phyloP scores from a whole-genome alignment of 148 eudicot species.

The Camellia lanceoleosa region DNA sequence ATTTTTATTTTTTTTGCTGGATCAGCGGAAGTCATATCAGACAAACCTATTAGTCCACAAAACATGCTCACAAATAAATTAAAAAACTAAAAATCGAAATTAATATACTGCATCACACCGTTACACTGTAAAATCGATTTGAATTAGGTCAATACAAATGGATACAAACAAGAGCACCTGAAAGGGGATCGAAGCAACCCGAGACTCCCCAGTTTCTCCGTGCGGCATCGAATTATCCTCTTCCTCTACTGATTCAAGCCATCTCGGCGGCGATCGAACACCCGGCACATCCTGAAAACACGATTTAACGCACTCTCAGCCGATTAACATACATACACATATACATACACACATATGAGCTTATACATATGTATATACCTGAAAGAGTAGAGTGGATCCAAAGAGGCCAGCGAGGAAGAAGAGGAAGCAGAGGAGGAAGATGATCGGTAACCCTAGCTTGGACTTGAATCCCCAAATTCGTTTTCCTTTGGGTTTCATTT shows the following conservation, averaged over 20 bases:
- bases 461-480: conserved; percentile 10
- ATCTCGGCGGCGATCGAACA: conserved; percentile 30
- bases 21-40: background rate
- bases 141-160: background rate
- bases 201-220: conserved; percentile 58
- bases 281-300: conserved; percentile 28
- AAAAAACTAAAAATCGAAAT: background rate
- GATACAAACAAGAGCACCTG: conserved; percentile 38
- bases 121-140: background rate
- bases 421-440: conserved; percentile 43
- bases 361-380: conserved; percentile 25
- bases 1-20: background rate
- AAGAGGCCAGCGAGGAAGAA: conserved; percentile 60
- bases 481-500: conserved; percentile 17
- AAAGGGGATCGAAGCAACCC: conserved; percentile 51
- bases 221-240: conserved; percentile 30
- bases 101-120: background rate
- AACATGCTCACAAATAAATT: background rate
- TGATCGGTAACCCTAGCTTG: conserved; percentile 49
- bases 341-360: background rate
- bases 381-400: conserved; percentile 40
- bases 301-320: background rate
- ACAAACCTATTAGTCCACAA: background rate
- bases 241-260: conserved; percentile 38
- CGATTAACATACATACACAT: background rate